phyloP scores from a whole-genome alignment of 805 yeast genomes.

The Cyberlindnera galapagoensis region DNA sequence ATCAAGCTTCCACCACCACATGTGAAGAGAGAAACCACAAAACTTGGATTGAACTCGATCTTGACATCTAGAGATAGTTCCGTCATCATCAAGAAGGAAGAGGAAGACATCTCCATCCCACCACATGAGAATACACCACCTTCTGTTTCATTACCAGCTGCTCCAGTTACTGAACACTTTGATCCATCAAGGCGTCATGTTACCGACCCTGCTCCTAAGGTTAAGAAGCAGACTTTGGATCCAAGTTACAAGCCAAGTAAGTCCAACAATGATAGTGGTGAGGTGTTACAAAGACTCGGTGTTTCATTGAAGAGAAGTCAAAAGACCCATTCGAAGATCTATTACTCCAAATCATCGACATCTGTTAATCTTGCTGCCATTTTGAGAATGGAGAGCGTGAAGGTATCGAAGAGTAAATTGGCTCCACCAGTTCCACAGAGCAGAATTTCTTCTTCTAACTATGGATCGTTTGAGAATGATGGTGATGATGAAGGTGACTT shows the following conservation, averaged over 20 bases:
- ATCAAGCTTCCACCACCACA: not conserved
- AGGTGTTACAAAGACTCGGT: slow-evolving; percentile 19
- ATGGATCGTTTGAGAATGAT: slow-evolving; percentile 12
- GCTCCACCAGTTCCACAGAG: slow-evolving; percentile 8
- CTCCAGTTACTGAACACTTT: slow-evolving; percentile 8
- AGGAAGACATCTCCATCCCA: not conserved
- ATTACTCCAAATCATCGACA: slow-evolving; percentile 24
- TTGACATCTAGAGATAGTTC: not conserved
- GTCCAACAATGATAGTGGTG: slow-evolving; percentile 15
- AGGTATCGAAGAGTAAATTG: slow-evolving; percentile 4
- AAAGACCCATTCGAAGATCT: slow-evolving; percentile 19
- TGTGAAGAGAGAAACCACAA: not conserved
- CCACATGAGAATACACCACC: not conserved
- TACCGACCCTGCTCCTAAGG: slow-evolving; percentile 15
- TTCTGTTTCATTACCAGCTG: not conserved
- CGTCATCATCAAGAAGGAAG: not conserved
- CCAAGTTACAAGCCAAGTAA: slow-evolving; percentile 18
- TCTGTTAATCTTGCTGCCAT: slow-evolving; percentile 22
- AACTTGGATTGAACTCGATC: not conserved
- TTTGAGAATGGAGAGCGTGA: slow-evolving; percentile 9
- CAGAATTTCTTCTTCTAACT: slow-evolving; percentile 22
- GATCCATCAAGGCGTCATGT: slow-evolving; percentile 14
- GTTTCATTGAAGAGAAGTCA: slow-evolving; percentile 14
- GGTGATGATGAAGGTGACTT: slow-evolving; percentile 1
- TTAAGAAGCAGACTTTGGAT: slow-evolving; percentile 19